Evolutionary conservation across 2,329 filamentous ascomycete species (phyloP).

Genomic region (Ophiostoma populinum): DNA sequence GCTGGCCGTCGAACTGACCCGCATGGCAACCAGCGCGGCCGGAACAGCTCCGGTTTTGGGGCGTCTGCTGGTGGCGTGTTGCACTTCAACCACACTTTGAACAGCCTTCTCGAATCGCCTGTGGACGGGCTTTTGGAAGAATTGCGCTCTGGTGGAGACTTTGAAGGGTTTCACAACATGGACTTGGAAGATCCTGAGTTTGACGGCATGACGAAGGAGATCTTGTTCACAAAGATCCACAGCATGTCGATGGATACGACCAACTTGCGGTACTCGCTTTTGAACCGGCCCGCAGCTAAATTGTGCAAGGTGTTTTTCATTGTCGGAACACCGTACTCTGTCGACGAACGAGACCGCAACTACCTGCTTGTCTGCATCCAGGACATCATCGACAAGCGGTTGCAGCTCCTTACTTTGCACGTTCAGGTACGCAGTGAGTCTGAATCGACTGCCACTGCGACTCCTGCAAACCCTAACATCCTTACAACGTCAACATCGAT

Average conservation of each 20-base stretch:
- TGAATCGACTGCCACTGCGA: constrained; percentile 9
- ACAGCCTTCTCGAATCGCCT: constrained; percentile 49
- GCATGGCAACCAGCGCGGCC: constrained; percentile 47
- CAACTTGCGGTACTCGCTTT: constrained; percentile 42
- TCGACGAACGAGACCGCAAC: constrained; percentile 33
- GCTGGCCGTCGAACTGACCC: constrained; percentile 47
- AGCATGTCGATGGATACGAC: constrained; percentile 44
- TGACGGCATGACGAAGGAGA: constrained; percentile 53
- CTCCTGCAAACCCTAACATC: background rate
- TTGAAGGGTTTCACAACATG: constrained; percentile 55
- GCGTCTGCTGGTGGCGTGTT: constrained; percentile 9
- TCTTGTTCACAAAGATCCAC: constrained; percentile 55
- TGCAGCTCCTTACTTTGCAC: constrained; percentile 49
- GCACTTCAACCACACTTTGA: constrained; percentile 30
- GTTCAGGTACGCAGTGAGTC: constrained; percentile 23
- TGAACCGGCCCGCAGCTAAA: constrained; percentile 31
- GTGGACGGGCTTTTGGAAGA: constrained; percentile 55
- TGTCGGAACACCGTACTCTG: constrained; percentile 36
- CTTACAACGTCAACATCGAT: constrained; percentile 15
- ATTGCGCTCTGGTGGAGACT: constrained; percentile 40
- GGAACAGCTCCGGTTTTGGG: constrained; percentile 32
- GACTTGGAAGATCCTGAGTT: constrained; percentile 55
- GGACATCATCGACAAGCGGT: constrained; percentile 47
- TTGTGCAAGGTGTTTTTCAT: constrained; percentile 53
- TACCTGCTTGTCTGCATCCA: constrained; percentile 52